Conservation (phyloP, 2,329 filamentous ascomycete species). For the Colletotrichum incanum region DNA sequence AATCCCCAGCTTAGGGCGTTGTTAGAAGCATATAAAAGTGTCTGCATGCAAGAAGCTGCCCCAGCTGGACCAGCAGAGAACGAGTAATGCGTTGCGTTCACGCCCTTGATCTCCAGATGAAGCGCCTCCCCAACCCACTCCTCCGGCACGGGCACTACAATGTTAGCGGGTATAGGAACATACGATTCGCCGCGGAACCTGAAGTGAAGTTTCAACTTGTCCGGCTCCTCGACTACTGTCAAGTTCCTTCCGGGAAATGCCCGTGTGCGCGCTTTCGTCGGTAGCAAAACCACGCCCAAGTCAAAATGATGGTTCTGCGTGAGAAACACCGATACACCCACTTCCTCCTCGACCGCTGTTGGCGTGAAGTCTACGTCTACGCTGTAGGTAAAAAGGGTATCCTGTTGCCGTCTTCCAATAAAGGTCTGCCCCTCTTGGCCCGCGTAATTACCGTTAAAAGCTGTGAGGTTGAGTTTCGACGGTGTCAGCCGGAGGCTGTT, state of each 20-base stretch:
- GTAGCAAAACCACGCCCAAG: conserved; percentile 54
- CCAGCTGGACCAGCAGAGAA: conserved; percentile 56
- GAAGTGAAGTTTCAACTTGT: conserved; percentile 56
- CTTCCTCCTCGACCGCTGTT: conserved; percentile 59
- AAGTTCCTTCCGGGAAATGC: conserved; percentile 19
- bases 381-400: conserved; percentile 68
- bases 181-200: conserved; percentile 62
- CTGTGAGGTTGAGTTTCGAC: conserved; percentile 68
- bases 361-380: conserved; percentile 63
- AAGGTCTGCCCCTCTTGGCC: conserved; percentile 57
- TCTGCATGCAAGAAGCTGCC: conserved; percentile 51
- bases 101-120: conserved; percentile 59
- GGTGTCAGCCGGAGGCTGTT: conserved; percentile 64
- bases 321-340: conserved; percentile 68
- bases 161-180: conserved; percentile 54
- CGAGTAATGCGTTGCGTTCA: conserved; percentile 63
- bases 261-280: conserved; percentile 10
- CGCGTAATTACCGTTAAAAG: conserved; percentile 61
- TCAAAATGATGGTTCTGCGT: conserved; percentile 69
- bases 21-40: conserved; percentile 51
- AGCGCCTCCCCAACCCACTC: conserved; percentile 55
- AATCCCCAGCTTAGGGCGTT: conserved; percentile 41
- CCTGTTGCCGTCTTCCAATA: conserved; percentile 68
- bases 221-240: conserved; percentile 7
- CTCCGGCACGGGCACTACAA: conserved; percentile 56